phyloP scores from a whole-genome alignment of 1,139 yeast species.

The Candida tunisiensis region DNA sequence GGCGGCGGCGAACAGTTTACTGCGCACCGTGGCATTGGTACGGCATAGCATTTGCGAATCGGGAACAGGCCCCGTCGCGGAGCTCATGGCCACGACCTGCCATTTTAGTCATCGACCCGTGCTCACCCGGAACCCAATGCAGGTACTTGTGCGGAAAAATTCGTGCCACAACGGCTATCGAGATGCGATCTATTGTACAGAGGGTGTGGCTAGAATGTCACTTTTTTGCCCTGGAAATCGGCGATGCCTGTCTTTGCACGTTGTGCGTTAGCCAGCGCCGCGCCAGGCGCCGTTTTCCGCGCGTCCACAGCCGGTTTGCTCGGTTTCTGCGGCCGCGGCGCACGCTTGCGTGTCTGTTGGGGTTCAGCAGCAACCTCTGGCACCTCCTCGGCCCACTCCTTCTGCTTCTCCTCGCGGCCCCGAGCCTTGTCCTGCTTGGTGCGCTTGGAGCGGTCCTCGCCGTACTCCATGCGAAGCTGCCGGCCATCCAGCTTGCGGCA shows the following conservation, averaged over 20 bases:
- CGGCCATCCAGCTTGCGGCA: constrained; percentile 57
- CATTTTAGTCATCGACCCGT: too few relatives aligned
- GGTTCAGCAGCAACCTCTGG: constrained; percentile 1
- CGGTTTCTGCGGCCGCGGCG: constrained; percentile 1
- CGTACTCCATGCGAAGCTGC: constrained; percentile 73
- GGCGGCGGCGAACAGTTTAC: too few relatives aligned
- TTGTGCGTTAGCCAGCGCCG: constrained; percentile 78
- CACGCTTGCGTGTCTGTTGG: background rate
- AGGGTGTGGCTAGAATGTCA: constrained; percentile 27
- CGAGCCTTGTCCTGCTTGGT: constrained; percentile 7
- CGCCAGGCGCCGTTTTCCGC: constrained; percentile 43
- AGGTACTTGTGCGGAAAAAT: too few relatives aligned
- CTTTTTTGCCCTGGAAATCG: constrained; percentile 79
- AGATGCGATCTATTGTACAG: background rate
- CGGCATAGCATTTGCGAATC: too few relatives aligned
- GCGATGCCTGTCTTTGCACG: constrained; percentile 86
- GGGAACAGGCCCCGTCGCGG: too few relatives aligned
- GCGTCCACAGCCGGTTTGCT: constrained; percentile 6
- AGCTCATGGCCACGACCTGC: too few relatives aligned
- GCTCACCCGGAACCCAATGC: too few relatives aligned
- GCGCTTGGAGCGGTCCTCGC: constrained; percentile 86
- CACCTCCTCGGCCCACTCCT: background rate
- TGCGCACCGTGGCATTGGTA: too few relatives aligned
- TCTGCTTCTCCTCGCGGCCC: background rate
- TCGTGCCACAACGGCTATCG: too few relatives aligned